These are phyloP conservation scores for Stygiomarasmius scandens DNA, from an alignment of 1,284 basidiomycete species.

Conservation along the genomic window DNA sequence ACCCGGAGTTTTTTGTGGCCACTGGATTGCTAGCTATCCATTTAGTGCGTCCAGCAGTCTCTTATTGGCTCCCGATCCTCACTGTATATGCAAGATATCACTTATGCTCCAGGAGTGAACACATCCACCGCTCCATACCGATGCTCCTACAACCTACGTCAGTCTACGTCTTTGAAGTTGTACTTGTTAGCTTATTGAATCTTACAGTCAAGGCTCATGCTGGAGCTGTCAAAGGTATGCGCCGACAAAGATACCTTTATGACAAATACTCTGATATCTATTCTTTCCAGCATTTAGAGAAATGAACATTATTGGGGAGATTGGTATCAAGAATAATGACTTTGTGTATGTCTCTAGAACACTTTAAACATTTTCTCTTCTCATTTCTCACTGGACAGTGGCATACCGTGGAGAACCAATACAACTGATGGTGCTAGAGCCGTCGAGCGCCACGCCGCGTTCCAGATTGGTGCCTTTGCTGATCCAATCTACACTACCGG, in stretches of 20 bases:
- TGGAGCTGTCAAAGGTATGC: slow-evolving; percentile 45
- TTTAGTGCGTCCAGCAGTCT: slow-evolving; percentile 38
- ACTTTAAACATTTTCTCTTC: background rate
- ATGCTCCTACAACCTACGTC: slow-evolving; percentile 47
- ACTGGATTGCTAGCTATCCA: slow-evolving; percentile 39
- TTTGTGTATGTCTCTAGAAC: slow-evolving; percentile 41
- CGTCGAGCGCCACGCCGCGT: slow-evolving; percentile 48
- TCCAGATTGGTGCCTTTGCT: slow-evolving; percentile 47
- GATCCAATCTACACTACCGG: slow-evolving; percentile 48
- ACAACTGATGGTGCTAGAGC: slow-evolving; percentile 44
- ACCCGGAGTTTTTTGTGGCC: slow-evolving; percentile 46
- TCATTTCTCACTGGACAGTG: slow-evolving; percentile 28
- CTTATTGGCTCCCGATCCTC: background rate
- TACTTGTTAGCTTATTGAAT: background rate
- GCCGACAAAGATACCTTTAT: too few species aligned
- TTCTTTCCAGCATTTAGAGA: slow-evolving; percentile 39
- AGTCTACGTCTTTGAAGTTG: slow-evolving; percentile 33
- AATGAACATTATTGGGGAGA: slow-evolving; percentile 49
- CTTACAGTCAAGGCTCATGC: slow-evolving; percentile 47
- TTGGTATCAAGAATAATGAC: slow-evolving; percentile 51
- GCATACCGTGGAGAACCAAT: slow-evolving; percentile 47
- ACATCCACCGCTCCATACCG: slow-evolving; percentile 42
- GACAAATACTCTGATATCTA: background rate
- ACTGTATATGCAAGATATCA: too few species aligned
- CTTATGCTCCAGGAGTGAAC: slow-evolving; percentile 42